phyloP scores from a whole-genome alignment of 1,139 yeast genomes.

The Pneumocystis wakefieldiae region DNA sequence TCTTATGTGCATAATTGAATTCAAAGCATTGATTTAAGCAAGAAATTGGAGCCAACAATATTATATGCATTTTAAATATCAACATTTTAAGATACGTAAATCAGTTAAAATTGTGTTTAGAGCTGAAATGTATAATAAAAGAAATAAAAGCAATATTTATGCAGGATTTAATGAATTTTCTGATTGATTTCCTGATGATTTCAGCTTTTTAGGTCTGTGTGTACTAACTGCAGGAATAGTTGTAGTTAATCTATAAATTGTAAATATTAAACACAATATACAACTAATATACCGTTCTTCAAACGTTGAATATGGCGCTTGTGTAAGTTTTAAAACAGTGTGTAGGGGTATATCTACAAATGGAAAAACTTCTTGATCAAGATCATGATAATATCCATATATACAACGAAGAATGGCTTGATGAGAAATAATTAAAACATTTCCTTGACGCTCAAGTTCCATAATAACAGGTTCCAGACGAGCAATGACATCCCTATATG shows the following conservation, averaged over 20 bases:
- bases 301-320: conserved; percentile 77
- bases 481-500: conserved; percentile 86
- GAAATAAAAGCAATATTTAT: neutral
- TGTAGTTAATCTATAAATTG: conserved; percentile 20
- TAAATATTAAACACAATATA: conserved; percentile 2
- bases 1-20: neutral
- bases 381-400: conserved; percentile 95
- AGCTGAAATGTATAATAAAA: neutral
- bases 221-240: conserved; percentile 90
- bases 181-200: neutral
- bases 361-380: conserved; percentile 92
- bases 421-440: conserved; percentile 87
- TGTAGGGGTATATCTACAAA: conserved; percentile 99
- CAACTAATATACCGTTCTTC: conserved; percentile 36
- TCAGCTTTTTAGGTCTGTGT: conserved; percentile 35
- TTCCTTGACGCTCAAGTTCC: conserved; percentile 90
- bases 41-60: neutral
- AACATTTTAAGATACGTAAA: neutral
- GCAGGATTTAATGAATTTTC: neutral
- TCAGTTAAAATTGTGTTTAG: too few relatives aligned
- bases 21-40: neutral
- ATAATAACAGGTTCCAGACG: conserved; percentile 79
- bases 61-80: neutral
- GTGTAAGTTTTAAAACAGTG: conserved; percentile 70
- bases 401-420: conserved; percentile 94